phyloP scores from a whole-genome alignment of 2,329 filamentous ascomycete species.

The Epichloe glyceriae region DNA sequence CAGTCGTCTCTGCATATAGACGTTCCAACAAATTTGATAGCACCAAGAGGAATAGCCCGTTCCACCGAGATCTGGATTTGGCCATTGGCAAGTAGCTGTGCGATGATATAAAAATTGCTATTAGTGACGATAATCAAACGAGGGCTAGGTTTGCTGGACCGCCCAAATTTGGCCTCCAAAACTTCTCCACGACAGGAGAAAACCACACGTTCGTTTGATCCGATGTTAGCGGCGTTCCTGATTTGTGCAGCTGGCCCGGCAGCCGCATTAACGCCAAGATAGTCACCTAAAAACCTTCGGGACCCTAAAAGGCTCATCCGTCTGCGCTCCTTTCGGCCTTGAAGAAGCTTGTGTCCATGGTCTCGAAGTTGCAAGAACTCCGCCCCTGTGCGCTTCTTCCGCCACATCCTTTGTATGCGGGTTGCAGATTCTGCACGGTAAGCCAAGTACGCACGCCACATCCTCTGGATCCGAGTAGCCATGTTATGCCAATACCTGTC shows the following conservation, averaged over 20 bases:
- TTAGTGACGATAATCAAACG: conserved; percentile 74
- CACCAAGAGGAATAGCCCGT: conserved; percentile 66
- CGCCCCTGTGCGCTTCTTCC: conserved; percentile 79
- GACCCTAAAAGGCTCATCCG: conserved; percentile 86
- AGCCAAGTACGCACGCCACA: conserved; percentile 90
- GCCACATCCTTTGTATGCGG: conserved; percentile 89
- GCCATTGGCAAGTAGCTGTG: conserved; percentile 69
- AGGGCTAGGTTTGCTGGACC: conserved; percentile 86
- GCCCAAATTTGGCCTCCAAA: conserved; percentile 86
- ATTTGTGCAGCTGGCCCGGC: conserved; percentile 73
- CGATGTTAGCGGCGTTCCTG: conserved; percentile 58
- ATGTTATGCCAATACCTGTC: conserved; percentile 99
- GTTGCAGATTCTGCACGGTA: conserved; percentile 88
- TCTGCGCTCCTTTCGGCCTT: conserved; percentile 78
- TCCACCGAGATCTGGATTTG: conserved; percentile 74
- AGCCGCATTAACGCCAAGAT: conserved; percentile 73
- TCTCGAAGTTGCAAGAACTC: conserved; percentile 84
- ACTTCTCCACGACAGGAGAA: conserved; percentile 90
- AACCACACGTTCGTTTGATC: conserved; percentile 58
- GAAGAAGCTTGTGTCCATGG: conserved; percentile 69
- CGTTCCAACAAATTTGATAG: conserved; percentile 75
- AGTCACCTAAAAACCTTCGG: conserved; percentile 86
- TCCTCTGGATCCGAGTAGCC: conserved; percentile 92
- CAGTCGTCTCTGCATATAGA: conserved; percentile 86
- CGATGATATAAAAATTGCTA: conserved; percentile 79